Evolutionary conservation across 2,329 filamentous ascomycete genomes (phyloP).

Genomic region (Trichoderma polysporum): DNA sequence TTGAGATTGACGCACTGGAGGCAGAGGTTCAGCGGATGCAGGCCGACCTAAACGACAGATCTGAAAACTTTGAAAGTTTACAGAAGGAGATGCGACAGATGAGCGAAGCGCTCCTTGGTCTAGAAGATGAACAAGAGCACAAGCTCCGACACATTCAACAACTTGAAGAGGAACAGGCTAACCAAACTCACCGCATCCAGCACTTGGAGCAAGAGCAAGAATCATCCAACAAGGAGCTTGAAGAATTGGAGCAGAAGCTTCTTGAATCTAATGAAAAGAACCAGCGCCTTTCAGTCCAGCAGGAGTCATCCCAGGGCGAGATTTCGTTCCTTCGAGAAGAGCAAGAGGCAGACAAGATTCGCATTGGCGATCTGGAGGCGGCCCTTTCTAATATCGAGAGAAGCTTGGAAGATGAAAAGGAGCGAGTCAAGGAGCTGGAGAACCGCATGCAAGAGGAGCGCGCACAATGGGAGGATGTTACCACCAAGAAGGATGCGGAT

Average conservation of each 20-base stretch:
- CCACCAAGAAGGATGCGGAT: constrained; percentile 88
- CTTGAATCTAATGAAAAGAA: constrained; percentile 84
- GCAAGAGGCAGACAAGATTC: constrained; percentile 96
- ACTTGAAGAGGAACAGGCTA: constrained; percentile 77
- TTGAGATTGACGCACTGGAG: constrained; percentile 66
- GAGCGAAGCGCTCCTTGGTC: constrained; percentile 78
- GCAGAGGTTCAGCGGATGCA: constrained; percentile 69
- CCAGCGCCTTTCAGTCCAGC: constrained; percentile 82
- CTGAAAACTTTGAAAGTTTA: constrained; percentile 86
- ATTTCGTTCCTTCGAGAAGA: constrained; percentile 95
- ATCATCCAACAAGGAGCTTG: constrained; percentile 83
- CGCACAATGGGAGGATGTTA: constrained; percentile 81
- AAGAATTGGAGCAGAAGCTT: constrained; percentile 79
- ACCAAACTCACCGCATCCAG: constrained; percentile 74
- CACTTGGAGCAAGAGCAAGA: constrained; percentile 79
- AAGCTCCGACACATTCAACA: constrained; percentile 77
- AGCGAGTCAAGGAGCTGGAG: constrained; percentile 70
- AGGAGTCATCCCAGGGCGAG: constrained; percentile 88
- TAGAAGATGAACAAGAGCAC: constrained; percentile 85
- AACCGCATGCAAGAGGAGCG: constrained; percentile 76
- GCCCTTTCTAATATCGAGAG: constrained; percentile 77
- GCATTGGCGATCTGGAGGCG: constrained; percentile 90
- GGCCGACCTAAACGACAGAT: constrained; percentile 70
- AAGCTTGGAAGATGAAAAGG: constrained; percentile 78
- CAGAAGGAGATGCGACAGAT: constrained; percentile 92